Percentiles rank a stretch among this genome's conserved stretches.
Conservation (phyloP, 1,284 basidiomycete species). For the Phellopilus nigrolimitatus region DNA sequence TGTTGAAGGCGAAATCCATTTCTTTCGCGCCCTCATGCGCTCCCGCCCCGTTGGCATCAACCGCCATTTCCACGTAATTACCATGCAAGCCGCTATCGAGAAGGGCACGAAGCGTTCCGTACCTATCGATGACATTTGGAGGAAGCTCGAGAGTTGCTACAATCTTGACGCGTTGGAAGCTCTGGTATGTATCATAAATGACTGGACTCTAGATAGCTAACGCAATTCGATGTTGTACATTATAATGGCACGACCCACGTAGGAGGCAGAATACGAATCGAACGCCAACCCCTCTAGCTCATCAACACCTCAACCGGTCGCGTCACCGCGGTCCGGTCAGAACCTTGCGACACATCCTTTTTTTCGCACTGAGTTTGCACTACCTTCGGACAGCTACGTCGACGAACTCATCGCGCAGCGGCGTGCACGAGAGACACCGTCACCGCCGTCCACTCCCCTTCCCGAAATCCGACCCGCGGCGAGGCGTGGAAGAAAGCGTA, state of each 20-base stretch:
- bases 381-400: conserved; percentile 55
- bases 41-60: conserved; percentile 75
- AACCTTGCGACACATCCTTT: conserved; percentile 64
- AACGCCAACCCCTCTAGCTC: conserved; percentile 36
- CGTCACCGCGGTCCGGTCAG: conserved; percentile 59
- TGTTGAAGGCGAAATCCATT: conserved; percentile 74
- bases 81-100: conserved; percentile 65
- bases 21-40: conserved; percentile 74
- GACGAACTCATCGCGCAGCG: conserved; percentile 55
- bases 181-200: conserved; percentile 48
- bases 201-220: conserved; percentile 13
- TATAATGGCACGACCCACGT: conserved; percentile 38
- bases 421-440: conserved; percentile 57
- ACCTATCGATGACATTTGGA: conserved; percentile 64
- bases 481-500: conserved; percentile 31
- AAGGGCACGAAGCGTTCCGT: conserved; percentile 66
- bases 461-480: conserved; percentile 36
- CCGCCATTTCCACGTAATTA: conserved; percentile 72
- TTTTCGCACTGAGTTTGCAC: conserved; percentile 61
- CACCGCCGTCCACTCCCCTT: conserved; percentile 52
- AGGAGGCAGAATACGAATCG: conserved; percentile 59
- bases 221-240: neutral
- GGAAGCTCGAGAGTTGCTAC: conserved; percentile 66
- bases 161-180: conserved; percentile 74
- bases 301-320: conserved; percentile 44